Evolutionary conservation across 2,329 filamentous ascomycete species (phyloP).

Genomic region (Dryadomyces sulphureus): DNA sequence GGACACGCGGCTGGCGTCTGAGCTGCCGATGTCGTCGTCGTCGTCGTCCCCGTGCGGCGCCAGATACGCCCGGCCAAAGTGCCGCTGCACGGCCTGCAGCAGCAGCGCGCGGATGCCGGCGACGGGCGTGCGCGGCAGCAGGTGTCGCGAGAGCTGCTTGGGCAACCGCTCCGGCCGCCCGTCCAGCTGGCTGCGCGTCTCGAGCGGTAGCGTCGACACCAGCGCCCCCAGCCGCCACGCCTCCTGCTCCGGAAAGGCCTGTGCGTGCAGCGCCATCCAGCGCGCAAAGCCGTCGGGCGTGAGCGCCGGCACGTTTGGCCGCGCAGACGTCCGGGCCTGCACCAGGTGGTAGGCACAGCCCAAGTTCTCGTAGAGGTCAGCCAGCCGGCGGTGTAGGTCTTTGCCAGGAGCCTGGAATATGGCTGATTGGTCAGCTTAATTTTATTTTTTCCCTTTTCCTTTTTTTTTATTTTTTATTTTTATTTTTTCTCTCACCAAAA

Average conservation of each 20-base stretch:
- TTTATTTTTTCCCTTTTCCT: not conserved
- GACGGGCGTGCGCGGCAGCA: constrained; percentile 51
- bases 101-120: constrained; percentile 42
- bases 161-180: constrained; percentile 60
- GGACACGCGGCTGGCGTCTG: not conserved
- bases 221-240: constrained; percentile 54
- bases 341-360: constrained; percentile 51
- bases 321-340: constrained; percentile 33
- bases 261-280: constrained; percentile 61
- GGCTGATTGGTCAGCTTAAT: constrained; percentile 19
- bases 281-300: constrained; percentile 53
- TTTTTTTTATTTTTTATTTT: not conserved
- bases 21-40: not conserved
- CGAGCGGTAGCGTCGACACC: constrained; percentile 55
- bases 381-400: constrained; percentile 1
- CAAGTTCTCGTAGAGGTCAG: constrained; percentile 37
- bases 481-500: constrained; percentile 31
- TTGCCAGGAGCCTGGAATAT: constrained; percentile 29
- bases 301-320: constrained; percentile 47
- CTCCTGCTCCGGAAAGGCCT: constrained; percentile 64
- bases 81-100: constrained; percentile 41
- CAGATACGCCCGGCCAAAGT: constrained; percentile 13
- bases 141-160: constrained; percentile 58
- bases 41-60: not conserved
- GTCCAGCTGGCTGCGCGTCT: constrained; percentile 33